Percentiles rank a stretch among this genome's conserved stretches.
These are phyloP conservation scores for Solanum megistacrolobum DNA, from an alignment of 257 asterid species.

Conservation along the genomic window DNA sequence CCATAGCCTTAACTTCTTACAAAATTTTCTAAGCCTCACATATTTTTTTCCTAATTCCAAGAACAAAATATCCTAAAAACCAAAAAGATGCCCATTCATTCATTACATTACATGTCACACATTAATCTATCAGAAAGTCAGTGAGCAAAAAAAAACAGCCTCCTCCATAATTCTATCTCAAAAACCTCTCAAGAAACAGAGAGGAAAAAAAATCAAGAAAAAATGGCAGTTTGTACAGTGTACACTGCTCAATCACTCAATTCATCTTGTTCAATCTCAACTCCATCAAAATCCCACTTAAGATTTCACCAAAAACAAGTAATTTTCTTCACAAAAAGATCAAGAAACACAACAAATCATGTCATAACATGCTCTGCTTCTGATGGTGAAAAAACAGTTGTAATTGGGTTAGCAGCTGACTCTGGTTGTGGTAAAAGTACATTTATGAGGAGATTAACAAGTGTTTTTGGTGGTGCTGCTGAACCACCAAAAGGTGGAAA, in stretches of 20 bases:
- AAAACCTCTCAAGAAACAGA: background rate
- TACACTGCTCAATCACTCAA: slow-evolving; percentile 64
- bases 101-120: slow-evolving; percentile 7
- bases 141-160: background rate
- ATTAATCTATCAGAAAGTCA: slow-evolving; percentile 1
- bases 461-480: slow-evolving; percentile 96
- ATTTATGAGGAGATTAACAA: slow-evolving; percentile 91
- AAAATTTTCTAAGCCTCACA: slow-evolving; percentile 17
- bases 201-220: background rate
- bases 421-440: slow-evolving; percentile 97
- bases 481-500: slow-evolving; percentile 96
- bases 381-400: slow-evolving; percentile 39
- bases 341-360: background rate
- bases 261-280: slow-evolving; percentile 62
- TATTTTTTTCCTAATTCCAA: background rate
- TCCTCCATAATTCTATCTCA: slow-evolving; percentile 1
- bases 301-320: slow-evolving; percentile 52
- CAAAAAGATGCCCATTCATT: background rate
- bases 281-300: slow-evolving; percentile 54
- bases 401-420: slow-evolving; percentile 87
- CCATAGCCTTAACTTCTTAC: slow-evolving; percentile 21
- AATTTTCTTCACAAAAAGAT: slow-evolving; percentile 25
- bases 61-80: background rate
- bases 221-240: slow-evolving; percentile 73
- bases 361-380: slow-evolving; percentile 50